A percentile compares a stretch with the other conserved stretches of the same genome.
Conservation (phyloP, 2,329 filamentous ascomycete genomes). For the Diplodia mutila region DNA sequence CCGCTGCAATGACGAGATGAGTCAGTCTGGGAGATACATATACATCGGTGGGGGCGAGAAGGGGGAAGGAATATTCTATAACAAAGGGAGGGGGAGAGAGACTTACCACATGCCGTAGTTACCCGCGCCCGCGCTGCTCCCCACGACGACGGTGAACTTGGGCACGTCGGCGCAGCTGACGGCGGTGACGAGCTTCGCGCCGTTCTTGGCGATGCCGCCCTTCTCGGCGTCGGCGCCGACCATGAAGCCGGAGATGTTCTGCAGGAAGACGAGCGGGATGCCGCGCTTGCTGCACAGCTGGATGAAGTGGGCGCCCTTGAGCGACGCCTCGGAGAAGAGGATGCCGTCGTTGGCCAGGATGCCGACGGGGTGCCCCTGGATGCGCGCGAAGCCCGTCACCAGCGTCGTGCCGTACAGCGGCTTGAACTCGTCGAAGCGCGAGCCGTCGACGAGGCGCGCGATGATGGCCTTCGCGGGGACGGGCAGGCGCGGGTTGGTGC, state of each 20-base stretch:
- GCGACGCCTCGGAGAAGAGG: slow-evolving; percentile 81
- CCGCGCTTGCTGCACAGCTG: slow-evolving; percentile 89
- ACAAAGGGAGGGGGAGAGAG: neutral
- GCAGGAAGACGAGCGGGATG: slow-evolving; percentile 88
- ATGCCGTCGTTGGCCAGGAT: slow-evolving; percentile 97
- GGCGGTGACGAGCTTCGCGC: slow-evolving; percentile 93
- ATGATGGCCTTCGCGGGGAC: slow-evolving; percentile 90
- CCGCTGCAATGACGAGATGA: slow-evolving; percentile 56
- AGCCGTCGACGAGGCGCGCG: slow-evolving; percentile 88
- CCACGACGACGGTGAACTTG: slow-evolving; percentile 97
- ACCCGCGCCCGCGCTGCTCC: slow-evolving; percentile 87
- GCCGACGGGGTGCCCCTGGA: slow-evolving; percentile 88
- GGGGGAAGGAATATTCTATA: neutral
- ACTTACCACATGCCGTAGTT: slow-evolving; percentile 94
- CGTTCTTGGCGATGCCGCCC: slow-evolving; percentile 96
- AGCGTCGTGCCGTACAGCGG: slow-evolving; percentile 85
- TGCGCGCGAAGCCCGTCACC: slow-evolving; percentile 84
- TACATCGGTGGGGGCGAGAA: neutral
- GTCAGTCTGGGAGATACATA: neutral
- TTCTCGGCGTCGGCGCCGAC: slow-evolving; percentile 90
- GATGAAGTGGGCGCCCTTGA: slow-evolving; percentile 97
- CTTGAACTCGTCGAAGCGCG: slow-evolving; percentile 92
- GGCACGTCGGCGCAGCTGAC: slow-evolving; percentile 93
- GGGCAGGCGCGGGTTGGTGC: slow-evolving; percentile 84
- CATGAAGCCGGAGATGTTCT: slow-evolving; percentile 99